Conservation (phyloP, 441 rosid species). For the Erodium texanum region DNA sequence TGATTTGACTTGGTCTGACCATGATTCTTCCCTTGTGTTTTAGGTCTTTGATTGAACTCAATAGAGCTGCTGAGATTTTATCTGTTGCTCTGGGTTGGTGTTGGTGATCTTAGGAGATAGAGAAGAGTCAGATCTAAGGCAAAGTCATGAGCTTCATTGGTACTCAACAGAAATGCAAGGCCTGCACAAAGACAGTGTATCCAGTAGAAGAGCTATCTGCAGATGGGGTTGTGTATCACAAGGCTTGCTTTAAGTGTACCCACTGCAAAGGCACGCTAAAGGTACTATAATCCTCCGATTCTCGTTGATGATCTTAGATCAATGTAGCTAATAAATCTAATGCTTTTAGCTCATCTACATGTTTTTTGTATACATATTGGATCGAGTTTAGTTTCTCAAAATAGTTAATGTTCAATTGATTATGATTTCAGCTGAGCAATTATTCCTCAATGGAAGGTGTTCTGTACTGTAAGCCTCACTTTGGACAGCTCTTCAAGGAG, state of each 20-base stretch:
- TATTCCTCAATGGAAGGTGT: conserved; percentile 98
- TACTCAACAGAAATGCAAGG: conserved; percentile 88
- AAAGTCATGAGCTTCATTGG: conserved; percentile 68
- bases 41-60: too few species aligned
- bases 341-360: background rate
- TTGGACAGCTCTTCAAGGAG: conserved; percentile 94
- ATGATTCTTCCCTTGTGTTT: background rate
- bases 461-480: conserved; percentile 89
- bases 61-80: background rate
- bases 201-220: conserved; percentile 84
- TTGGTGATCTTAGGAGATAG: conserved; percentile 7
- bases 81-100: background rate
- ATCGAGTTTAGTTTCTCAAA: background rate
- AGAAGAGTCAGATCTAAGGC: conserved; percentile 28
- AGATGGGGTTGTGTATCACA: conserved; percentile 81
- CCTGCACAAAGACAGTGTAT: conserved; percentile 90
- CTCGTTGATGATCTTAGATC: background rate
- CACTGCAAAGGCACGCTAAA: conserved; percentile 87
- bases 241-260: conserved; percentile 86
- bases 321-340: conserved; percentile 3
- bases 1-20: background rate
- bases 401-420: conserved; percentile 1
- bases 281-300: conserved; percentile 25
- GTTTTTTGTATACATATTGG: background rate
- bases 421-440: conserved; percentile 58